phyloP scores from a whole-genome alignment of 2,329 filamentous ascomycete species.

The Neoscytalidium dimidiatum region DNA sequence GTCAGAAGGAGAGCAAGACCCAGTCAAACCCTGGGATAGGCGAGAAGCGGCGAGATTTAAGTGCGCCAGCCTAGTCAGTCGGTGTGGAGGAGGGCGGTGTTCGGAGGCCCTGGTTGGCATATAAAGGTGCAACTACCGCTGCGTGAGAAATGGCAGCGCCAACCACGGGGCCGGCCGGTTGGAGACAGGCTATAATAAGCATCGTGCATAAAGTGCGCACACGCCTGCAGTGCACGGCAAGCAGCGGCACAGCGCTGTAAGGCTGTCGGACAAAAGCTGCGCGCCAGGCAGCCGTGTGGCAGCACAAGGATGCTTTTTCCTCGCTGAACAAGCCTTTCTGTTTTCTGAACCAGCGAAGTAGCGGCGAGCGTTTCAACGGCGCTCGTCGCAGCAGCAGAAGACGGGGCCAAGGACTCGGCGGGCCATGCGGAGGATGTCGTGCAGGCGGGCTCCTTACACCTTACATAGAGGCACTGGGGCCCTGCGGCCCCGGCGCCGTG shows the following conservation, averaged over 20 bases:
- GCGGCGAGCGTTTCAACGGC: conserved; percentile 6
- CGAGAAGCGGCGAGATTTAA: not conserved
- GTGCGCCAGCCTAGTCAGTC: not conserved
- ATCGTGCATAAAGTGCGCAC: conserved; percentile 12
- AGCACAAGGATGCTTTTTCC: conserved; percentile 2
- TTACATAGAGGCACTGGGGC: too few relatives aligned
- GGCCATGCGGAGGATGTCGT: conserved; percentile 16
- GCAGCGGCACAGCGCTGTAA: conserved; percentile 9
- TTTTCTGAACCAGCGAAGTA: not conserved
- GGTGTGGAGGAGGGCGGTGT: not conserved
- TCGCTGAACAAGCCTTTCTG: conserved; percentile 1
- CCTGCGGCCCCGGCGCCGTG: not conserved
- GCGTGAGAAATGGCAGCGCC: not conserved
- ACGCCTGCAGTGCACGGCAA: not conserved
- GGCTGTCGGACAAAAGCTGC: not conserved
- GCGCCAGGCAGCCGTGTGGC: not conserved
- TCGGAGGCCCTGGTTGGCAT: too few relatives aligned
- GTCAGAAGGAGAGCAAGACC: not conserved
- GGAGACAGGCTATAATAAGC: conserved; percentile 9
- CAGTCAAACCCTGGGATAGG: not conserved
- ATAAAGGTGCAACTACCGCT: conserved; percentile 10
- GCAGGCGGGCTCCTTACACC: conserved; percentile 15
- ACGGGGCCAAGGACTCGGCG: not conserved
- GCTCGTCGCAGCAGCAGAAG: not conserved
- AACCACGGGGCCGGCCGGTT: not conserved